These are phyloP conservation scores for Rhodotorula sp. DNA, from an alignment of 1,284 basidiomycete genomes.

Conservation along the genomic window DNA sequence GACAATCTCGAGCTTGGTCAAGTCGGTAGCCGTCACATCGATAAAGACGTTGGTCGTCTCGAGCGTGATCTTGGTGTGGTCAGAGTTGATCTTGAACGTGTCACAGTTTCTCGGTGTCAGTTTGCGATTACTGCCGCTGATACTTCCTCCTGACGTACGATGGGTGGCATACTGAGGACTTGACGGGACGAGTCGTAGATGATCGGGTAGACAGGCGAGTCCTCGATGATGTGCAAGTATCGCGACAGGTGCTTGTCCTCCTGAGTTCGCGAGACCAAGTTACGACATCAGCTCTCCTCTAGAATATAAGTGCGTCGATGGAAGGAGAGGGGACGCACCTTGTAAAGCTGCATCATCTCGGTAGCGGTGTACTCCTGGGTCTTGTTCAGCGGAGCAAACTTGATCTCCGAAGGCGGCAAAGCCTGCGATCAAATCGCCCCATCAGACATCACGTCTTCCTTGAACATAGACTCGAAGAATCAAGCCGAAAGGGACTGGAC, in stretches of 20 bases:
- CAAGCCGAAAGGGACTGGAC: not conserved
- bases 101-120: not conserved
- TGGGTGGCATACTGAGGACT: slow-evolving; percentile 95
- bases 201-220: slow-evolving; percentile 94
- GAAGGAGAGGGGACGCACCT: slow-evolving; percentile 55
- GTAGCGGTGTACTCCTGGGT: slow-evolving; percentile 70
- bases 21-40: slow-evolving; percentile 95
- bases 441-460: too few species aligned
- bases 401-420: slow-evolving; percentile 80
- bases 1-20: slow-evolving; percentile 93
- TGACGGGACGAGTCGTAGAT: slow-evolving; percentile 86
- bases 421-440: slow-evolving; percentile 53
- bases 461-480: too few species aligned
- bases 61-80: slow-evolving; percentile 94
- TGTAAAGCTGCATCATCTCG: slow-evolving; percentile 84
- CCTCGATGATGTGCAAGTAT: slow-evolving; percentile 89
- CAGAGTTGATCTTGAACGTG: slow-evolving; percentile 70
- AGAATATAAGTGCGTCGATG: too few species aligned
- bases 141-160: slow-evolving; percentile 50
- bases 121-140: not conserved
- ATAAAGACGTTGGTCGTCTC: slow-evolving; percentile 94
- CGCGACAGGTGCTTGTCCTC: slow-evolving; percentile 84
- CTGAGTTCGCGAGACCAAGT: slow-evolving; percentile 52
- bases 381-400: slow-evolving; percentile 81
- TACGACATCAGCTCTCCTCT: slow-evolving; percentile 44